Evolutionary conservation across 1,284 basidiomycete genomes (phyloP).

Genomic region (Amylostereum chailletii): DNA sequence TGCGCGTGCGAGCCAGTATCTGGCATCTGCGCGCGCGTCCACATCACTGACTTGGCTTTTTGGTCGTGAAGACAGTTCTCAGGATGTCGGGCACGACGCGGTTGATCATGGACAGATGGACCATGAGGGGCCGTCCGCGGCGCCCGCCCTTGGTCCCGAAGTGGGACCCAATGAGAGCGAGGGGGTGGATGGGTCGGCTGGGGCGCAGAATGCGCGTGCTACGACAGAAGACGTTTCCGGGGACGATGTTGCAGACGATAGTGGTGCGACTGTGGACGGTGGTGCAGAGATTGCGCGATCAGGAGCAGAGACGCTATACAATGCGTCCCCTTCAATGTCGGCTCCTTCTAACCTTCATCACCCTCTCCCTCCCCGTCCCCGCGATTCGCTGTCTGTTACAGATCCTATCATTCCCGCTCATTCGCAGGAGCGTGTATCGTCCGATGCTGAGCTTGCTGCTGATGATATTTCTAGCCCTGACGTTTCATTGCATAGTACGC

Average conservation of each 20-base stretch:
- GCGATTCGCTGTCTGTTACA: neutral
- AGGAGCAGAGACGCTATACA: constrained; percentile 5
- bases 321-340: constrained; percentile 12
- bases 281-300: no score
- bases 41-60: constrained; percentile 45
- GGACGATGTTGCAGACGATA: no score
- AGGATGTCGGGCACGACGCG: constrained; percentile 23
- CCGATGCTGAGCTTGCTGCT: constrained; percentile 33
- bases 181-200: no score
- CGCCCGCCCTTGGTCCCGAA: constrained; percentile 9
- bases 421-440: constrained; percentile 36
- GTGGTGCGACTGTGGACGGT: no score
- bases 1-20: constrained; percentile 6
- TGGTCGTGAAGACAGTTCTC: constrained; percentile 41
- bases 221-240: no score
- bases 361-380: neutral
- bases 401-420: constrained; percentile 27
- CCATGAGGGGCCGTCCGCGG: constrained; percentile 9
- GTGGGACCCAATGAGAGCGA: constrained; percentile 4
- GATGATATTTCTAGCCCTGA: constrained; percentile 26
- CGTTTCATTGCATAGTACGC: constrained; percentile 12
- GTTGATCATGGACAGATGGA: constrained; percentile 8
- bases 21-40: constrained; percentile 25
- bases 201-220: no score
- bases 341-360: constrained; percentile 9